phyloP scores from a whole-genome alignment of 176 grass and related monocot genomes.

The Oryza rufipogon region DNA sequence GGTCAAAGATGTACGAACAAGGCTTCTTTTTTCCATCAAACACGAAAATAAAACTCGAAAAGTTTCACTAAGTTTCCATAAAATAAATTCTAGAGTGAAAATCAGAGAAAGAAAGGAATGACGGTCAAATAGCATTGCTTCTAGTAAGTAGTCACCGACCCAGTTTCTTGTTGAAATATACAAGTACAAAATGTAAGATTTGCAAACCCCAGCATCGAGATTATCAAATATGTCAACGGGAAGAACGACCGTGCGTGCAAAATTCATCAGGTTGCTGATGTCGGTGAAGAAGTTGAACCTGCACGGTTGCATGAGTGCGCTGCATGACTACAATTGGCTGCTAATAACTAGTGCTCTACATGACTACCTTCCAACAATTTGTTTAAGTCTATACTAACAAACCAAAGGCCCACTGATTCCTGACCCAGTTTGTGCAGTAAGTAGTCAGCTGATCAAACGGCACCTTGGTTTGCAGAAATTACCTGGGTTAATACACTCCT shows the following conservation, averaged over 20 bases:
- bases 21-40: not conserved
- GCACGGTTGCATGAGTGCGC: constrained; percentile 37
- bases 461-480: not conserved
- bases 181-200: constrained; percentile 1
- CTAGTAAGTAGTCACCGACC: not conserved
- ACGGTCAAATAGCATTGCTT: not conserved
- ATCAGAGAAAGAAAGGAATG: not conserved
- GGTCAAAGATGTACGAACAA: not conserved
- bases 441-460: not conserved
- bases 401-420: constrained; percentile 19
- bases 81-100: not conserved
- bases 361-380: constrained; percentile 27
- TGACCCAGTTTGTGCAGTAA: not conserved
- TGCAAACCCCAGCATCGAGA: not conserved
- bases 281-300: constrained; percentile 32
- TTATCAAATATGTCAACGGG: not conserved
- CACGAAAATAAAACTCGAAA: constrained; percentile 13
- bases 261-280: not conserved
- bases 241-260: not conserved
- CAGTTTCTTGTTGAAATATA: constrained; percentile 18
- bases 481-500: not conserved
- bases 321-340: constrained; percentile 24
- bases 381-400: constrained; percentile 32
- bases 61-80: not conserved
- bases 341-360: constrained; percentile 38